Conservation (phyloP, 2,329 filamentous ascomycete genomes). For the Penicillium sp. region DNA sequence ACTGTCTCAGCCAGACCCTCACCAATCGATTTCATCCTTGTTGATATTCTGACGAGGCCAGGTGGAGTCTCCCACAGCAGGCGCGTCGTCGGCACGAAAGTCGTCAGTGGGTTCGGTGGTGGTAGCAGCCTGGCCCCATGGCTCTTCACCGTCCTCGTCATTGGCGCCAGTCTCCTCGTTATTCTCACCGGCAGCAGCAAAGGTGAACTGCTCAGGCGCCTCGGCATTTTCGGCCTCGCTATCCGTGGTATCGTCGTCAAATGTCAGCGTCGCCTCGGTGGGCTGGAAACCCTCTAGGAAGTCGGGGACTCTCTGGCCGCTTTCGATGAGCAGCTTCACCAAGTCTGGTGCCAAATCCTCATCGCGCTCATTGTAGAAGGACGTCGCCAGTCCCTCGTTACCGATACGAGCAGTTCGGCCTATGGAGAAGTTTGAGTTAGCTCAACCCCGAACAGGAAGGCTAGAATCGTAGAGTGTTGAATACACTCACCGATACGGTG, state of each 20-base stretch:
- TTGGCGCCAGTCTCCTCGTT: not conserved
- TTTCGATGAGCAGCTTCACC: slow-evolving; percentile 80
- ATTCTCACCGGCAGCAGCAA: too few species aligned
- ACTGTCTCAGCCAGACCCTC: not conserved
- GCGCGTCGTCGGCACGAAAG: not conserved
- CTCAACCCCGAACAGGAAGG: too few species aligned
- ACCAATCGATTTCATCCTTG: not conserved
- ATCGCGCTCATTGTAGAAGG: slow-evolving; percentile 82
- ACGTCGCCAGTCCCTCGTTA: slow-evolving; percentile 80
- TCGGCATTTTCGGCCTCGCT: slow-evolving; percentile 35
- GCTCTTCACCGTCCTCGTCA: not conserved
- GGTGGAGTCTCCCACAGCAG: not conserved
- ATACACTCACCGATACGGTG: slow-evolving; percentile 79
- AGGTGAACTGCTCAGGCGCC: not conserved
- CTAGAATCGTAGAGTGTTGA: not conserved
- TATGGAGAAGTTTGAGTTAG: slow-evolving; percentile 35
- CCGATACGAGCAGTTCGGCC: slow-evolving; percentile 94
- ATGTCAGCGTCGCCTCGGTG: slow-evolving; percentile 45
- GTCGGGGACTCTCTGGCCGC: slow-evolving; percentile 74
- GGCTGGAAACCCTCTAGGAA: slow-evolving; percentile 68
- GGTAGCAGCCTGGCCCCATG: not conserved
- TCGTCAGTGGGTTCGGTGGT: not conserved
- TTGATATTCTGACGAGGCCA: not conserved
- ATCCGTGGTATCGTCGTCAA: slow-evolving; percentile 57
- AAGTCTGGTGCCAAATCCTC: slow-evolving; percentile 71